Evolutionary conservation across 1,284 basidiomycete species (phyloP).

Genomic region (Tetrapyrgos nigripes): DNA sequence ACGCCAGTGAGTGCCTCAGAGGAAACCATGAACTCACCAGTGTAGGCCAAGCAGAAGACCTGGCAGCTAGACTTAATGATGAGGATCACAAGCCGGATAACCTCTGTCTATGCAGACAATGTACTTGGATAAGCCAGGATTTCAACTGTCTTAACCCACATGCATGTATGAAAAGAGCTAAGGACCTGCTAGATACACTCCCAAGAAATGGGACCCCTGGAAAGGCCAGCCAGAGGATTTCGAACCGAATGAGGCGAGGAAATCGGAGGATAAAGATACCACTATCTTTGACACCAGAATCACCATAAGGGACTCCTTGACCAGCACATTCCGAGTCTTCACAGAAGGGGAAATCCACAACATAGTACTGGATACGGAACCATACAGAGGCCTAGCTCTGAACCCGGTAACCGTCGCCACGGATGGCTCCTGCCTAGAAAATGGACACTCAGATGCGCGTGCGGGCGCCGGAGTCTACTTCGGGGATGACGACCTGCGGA

Average conservation of each 20-base stretch:
- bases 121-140: background rate
- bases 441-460: constrained; percentile 15
- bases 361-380: background rate
- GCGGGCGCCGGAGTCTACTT: background rate
- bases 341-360: constrained; percentile 6
- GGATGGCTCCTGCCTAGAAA: constrained; percentile 32
- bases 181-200: constrained; percentile 8
- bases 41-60: background rate
- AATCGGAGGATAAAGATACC: constrained; percentile 2
- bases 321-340: constrained; percentile 23
- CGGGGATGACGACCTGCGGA: background rate
- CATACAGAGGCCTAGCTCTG: background rate
- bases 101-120: background rate
- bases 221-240: constrained; percentile 16
- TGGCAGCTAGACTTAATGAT: background rate
- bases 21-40: background rate
- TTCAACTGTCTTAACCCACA: constrained; percentile 1
- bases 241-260: constrained; percentile 3
- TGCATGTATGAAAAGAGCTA: constrained; percentile 8
- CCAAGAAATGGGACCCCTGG: constrained; percentile 14
- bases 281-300: constrained; percentile 15
- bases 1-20: constrained; percentile 6
- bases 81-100: background rate
- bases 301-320: background rate
- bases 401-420: constrained; percentile 19